Percentiles rank a stretch among this genome's conserved stretches.
Evolutionary conservation across 495 filamentous ascomycete species (phyloP).

Genomic region (Annulohypoxylon nitens): DNA sequence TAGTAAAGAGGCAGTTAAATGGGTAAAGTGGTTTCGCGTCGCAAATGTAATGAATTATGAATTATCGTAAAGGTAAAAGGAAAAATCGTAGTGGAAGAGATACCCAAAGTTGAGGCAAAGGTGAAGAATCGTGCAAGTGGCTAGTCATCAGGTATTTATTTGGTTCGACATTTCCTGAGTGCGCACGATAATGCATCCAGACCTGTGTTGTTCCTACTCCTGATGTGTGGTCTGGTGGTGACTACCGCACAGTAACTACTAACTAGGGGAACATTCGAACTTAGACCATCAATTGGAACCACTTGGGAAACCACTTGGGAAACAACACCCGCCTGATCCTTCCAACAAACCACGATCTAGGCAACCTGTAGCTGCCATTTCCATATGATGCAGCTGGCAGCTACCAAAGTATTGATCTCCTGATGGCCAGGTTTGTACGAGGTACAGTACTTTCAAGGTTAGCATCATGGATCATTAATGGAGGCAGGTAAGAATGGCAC

Average conservation of each 20-base stretch:
- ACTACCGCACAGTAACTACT: background rate
- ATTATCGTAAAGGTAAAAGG: background rate
- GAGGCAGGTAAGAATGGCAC: background rate
- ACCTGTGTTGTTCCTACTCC: background rate
- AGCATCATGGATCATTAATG: no score
- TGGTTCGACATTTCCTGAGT: constrained; percentile 17
- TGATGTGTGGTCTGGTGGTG: constrained; percentile 23
- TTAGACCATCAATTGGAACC: constrained; percentile 34
- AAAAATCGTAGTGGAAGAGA: background rate
- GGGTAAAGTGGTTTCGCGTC: background rate
- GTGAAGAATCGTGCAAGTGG: constrained; percentile 25
- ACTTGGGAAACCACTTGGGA: constrained; percentile 32
- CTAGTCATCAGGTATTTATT: constrained; percentile 29
- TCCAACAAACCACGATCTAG: background rate
- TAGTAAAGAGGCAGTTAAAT: background rate
- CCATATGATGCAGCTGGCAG: background rate
- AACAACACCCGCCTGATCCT: constrained; percentile 9
- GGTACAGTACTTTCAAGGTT: background rate
- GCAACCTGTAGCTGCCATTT: constrained; percentile 2
- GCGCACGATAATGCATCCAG: constrained; percentile 7
- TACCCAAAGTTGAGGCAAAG: background rate
- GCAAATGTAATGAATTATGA: background rate
- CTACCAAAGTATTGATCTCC: background rate
- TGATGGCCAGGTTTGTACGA: constrained; percentile 6
- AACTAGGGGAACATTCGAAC: constrained; percentile 3